Conservation (phyloP, 768 basidiomycete species). For the Auricularia sp. region DNA sequence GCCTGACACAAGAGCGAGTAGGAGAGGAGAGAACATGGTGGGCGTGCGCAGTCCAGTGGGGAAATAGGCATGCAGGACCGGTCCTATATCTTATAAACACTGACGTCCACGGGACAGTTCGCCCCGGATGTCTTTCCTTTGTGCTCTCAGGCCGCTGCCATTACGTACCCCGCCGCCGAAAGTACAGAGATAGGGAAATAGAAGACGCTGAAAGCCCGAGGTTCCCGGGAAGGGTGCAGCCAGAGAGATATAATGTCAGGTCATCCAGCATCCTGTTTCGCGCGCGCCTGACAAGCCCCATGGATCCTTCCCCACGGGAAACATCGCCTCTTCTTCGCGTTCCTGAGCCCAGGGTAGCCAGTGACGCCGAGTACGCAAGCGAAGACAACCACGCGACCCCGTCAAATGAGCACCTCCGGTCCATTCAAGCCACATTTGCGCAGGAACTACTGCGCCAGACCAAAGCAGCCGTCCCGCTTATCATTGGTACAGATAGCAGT, state of each 20-base stretch:
- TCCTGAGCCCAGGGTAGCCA: background rate
- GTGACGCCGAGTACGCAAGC: background rate
- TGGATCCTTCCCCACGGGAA: background rate
- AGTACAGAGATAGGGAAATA: slow-evolving; percentile 3
- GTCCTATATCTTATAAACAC: background rate
- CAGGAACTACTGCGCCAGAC: background rate
- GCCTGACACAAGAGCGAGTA: slow-evolving; percentile 16
- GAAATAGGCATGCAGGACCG: background rate
- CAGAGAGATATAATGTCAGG: background rate
- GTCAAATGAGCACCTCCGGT: background rate
- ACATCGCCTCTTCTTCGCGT: background rate
- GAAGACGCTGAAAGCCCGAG: background rate
- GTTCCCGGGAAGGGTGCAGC: background rate
- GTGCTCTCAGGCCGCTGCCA: background rate
- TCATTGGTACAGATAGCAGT: slow-evolving; percentile 1
- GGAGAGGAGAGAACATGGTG: slow-evolving; percentile 3
- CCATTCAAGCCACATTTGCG: background rate
- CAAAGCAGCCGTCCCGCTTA: slow-evolving; percentile 1
- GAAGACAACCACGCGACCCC: background rate
- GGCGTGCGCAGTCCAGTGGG: background rate
- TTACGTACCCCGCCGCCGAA: slow-evolving; percentile 32
- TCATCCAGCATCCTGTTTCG: background rate
- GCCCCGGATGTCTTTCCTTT: background rate
- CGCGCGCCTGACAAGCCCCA: background rate
- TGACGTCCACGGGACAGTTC: background rate